A percentile compares a stretch with the other conserved stretches of the same genome.
Conservation (phyloP, 2,329 filamentous ascomycete genomes). For the Onygenales sp. region DNA sequence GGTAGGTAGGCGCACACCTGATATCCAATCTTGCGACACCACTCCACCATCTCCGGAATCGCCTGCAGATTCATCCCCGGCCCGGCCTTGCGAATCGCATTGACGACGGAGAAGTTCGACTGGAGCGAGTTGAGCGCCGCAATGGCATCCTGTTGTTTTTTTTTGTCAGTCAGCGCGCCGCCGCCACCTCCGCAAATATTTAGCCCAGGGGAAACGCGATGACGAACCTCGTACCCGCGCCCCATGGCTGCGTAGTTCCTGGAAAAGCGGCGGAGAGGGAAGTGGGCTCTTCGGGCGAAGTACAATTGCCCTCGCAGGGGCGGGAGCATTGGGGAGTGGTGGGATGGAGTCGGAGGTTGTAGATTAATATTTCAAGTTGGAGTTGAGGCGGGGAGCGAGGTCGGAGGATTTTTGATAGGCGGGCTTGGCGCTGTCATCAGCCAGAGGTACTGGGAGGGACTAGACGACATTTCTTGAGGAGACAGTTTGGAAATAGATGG, state of each 20-base stretch:
- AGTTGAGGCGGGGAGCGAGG: too few species aligned
- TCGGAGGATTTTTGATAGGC: too few species aligned
- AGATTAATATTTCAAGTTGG: too few species aligned
- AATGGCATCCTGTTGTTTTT: constrained; percentile 52
- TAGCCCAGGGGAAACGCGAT: neutral
- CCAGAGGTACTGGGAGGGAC: too few species aligned
- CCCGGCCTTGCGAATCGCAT: constrained; percentile 67
- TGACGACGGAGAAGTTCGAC: constrained; percentile 67
- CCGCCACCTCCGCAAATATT: neutral
- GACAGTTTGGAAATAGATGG: too few species aligned
- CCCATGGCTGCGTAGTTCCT: constrained; percentile 24
- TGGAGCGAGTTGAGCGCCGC: constrained; percentile 65
- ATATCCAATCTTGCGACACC: constrained; percentile 68
- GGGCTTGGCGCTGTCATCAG: too few species aligned
- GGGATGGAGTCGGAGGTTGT: neutral
- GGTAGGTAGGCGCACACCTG: constrained; percentile 41
- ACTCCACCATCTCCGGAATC: constrained; percentile 72
- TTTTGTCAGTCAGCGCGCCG: neutral
- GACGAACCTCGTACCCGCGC: constrained; percentile 30
- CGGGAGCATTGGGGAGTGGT: neutral
- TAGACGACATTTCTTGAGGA: too few species aligned
- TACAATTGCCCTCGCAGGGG: constrained; percentile 1
- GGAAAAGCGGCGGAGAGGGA: constrained; percentile 20
- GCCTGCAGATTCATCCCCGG: constrained; percentile 63
- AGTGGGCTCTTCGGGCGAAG: neutral